phyloP scores from a whole-genome alignment of 2,329 filamentous ascomycete species.

The Fusarium sp. region DNA sequence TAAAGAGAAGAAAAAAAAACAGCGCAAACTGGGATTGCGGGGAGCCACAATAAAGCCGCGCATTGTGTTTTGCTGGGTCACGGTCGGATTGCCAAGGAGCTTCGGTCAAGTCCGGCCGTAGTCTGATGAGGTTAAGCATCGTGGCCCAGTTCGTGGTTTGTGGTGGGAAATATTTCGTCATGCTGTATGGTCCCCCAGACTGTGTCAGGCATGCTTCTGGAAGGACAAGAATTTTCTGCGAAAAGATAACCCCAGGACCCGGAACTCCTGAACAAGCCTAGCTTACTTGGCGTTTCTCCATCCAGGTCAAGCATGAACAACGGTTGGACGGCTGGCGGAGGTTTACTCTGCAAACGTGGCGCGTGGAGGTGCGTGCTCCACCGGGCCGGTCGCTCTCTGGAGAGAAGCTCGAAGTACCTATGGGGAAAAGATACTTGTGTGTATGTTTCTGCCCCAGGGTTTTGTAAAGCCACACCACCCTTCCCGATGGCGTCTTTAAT shows the following conservation, averaged over 20 bases:
- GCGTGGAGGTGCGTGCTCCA: slow-evolving; percentile 41
- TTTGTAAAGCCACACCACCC: slow-evolving; percentile 50
- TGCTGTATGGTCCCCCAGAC: slow-evolving; percentile 38
- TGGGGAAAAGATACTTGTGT: slow-evolving; percentile 51
- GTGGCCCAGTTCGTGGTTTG: slow-evolving; percentile 29
- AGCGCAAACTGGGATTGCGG: slow-evolving; percentile 39
- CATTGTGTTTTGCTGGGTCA: slow-evolving; percentile 45
- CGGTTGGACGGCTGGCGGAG: slow-evolving; percentile 39
- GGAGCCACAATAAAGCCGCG: slow-evolving; percentile 46
- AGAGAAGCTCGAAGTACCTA: slow-evolving; percentile 48
- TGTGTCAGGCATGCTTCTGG: slow-evolving; percentile 50
- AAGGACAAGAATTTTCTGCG: slow-evolving; percentile 49
- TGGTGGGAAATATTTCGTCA: slow-evolving; percentile 44
- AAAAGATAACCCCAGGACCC: slow-evolving; percentile 27
- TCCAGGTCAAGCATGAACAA: slow-evolving; percentile 34
- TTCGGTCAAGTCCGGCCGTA: slow-evolving; percentile 51
- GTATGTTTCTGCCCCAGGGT: slow-evolving; percentile 44
- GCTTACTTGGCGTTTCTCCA: slow-evolving; percentile 37
- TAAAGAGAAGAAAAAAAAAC: slow-evolving; percentile 38
- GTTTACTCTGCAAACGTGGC: slow-evolving; percentile 34
- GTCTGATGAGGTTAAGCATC: slow-evolving; percentile 44
- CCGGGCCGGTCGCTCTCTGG: slow-evolving; percentile 46
- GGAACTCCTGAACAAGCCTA: slow-evolving; percentile 31
- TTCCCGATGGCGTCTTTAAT: slow-evolving; percentile 14
- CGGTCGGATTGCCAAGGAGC: slow-evolving; percentile 46